Evolutionary conservation across 1,139 yeast genomes (phyloP).

Genomic region (Kurtzmaniella quercitrusa): DNA sequence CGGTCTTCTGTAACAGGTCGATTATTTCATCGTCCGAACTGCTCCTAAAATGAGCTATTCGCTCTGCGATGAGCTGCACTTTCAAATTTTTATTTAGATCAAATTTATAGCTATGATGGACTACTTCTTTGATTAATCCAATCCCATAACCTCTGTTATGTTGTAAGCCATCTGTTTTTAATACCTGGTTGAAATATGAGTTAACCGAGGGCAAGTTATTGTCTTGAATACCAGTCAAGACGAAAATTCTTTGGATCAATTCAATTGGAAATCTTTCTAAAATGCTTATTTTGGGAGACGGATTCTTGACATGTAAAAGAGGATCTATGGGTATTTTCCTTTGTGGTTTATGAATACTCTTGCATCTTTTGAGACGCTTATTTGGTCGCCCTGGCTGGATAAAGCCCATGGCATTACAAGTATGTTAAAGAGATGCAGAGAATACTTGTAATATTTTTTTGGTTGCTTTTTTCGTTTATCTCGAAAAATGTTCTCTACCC

Average conservation of each 20-base stretch:
- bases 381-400: conserved; percentile 2
- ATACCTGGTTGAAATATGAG: conserved; percentile 18
- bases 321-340: neutral
- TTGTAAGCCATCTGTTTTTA: conserved; percentile 11
- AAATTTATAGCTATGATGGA: conserved; percentile 14
- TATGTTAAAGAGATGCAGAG: neutral
- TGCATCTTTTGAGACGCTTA: neutral
- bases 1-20: neutral
- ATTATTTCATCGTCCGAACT: conserved; percentile 7
- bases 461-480: neutral
- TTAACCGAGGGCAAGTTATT: conserved; percentile 23
- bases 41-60: conserved; percentile 5
- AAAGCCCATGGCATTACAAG: conserved; percentile 2
- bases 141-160: conserved; percentile 6
- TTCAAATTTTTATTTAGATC: conserved; percentile 19
- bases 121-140: conserved; percentile 14
- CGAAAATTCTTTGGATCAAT: conserved; percentile 26
- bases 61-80: neutral
- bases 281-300: conserved; percentile 4
- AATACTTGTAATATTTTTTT: neutral
- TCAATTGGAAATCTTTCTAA: conserved; percentile 29
- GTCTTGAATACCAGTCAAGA: conserved; percentile 22
- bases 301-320: neutral
- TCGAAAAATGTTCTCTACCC: neutral
- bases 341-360: neutral